These are phyloP conservation scores for Talaromyces piceae DNA, from an alignment of 2,329 filamentous ascomycete genomes.

Conservation along the genomic window DNA sequence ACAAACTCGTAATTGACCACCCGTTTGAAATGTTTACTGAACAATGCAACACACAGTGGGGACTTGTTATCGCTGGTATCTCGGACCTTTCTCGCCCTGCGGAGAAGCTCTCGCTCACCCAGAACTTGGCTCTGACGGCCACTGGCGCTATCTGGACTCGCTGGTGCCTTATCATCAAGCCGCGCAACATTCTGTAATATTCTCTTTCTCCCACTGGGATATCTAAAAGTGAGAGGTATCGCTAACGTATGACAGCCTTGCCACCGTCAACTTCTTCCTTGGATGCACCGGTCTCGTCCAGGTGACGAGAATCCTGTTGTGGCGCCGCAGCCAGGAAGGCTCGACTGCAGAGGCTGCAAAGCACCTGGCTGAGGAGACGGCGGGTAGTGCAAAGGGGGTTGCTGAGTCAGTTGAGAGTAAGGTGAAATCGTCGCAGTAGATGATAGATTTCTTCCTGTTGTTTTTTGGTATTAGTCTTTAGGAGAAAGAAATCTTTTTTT, in stretches of 20 bases:
- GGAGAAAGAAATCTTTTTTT: not conserved
- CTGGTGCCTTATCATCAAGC: slow-evolving; percentile 97
- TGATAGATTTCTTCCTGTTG: not conserved
- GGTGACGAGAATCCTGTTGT: slow-evolving; percentile 65
- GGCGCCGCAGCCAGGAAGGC: slow-evolving; percentile 51
- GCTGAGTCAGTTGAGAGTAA: slow-evolving; percentile 8
- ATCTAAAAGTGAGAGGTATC: not conserved
- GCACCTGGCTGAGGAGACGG: slow-evolving; percentile 20
- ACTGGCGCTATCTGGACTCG: slow-evolving; percentile 97
- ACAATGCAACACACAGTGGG: slow-evolving; percentile 60
- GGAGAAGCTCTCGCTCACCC: slow-evolving; percentile 84
- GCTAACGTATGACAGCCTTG: slow-evolving; percentile 53
- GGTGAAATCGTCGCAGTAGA: slow-evolving; percentile 7
- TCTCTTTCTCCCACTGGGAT: slow-evolving; percentile 22
- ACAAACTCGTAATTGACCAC: not conserved
- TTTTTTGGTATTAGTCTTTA: not conserved
- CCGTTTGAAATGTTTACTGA: not conserved
- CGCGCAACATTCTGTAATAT: slow-evolving; percentile 76
- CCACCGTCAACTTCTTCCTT: slow-evolving; percentile 97
- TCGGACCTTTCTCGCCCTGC: slow-evolving; percentile 86
- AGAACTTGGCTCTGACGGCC: slow-evolving; percentile 81
- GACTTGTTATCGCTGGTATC: slow-evolving; percentile 82
- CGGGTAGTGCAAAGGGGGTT: slow-evolving; percentile 4
- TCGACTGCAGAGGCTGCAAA: slow-evolving; percentile 31
- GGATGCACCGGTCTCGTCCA: slow-evolving; percentile 80